Percentiles rank a stretch among this genome's conserved stretches.
phyloP scores from a whole-genome alignment of 2,329 filamentous ascomycete species.

The Colletotrichum somersetense region DNA sequence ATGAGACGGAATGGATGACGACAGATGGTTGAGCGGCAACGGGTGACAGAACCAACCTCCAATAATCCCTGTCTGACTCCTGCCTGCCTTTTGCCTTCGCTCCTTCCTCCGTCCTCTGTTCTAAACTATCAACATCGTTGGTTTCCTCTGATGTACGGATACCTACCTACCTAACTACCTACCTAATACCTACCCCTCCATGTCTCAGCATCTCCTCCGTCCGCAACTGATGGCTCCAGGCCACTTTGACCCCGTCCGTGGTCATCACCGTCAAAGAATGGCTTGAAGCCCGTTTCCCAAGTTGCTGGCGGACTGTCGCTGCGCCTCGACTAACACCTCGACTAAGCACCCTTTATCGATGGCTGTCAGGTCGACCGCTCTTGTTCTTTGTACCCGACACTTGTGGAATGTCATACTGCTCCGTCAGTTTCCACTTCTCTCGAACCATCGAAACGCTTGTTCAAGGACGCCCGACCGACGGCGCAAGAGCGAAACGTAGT shows the following conservation, averaged over 20 bases:
- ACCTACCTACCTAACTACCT: neutral
- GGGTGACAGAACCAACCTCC: neutral
- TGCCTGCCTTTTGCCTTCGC: constrained; percentile 1
- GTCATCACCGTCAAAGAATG: constrained; percentile 25
- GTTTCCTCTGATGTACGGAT: neutral
- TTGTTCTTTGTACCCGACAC: constrained; percentile 19
- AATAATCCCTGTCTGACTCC: neutral
- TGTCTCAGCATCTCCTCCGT: constrained; percentile 5
- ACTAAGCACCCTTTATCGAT: constrained; percentile 24
- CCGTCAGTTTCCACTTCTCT: neutral
- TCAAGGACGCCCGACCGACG: constrained; percentile 2
- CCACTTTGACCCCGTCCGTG: constrained; percentile 29
- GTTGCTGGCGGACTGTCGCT: constrained; percentile 28
- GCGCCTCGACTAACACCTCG: constrained; percentile 29
- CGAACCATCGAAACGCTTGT: constrained; percentile 6
- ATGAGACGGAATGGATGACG: neutral
- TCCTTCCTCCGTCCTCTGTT: neutral
- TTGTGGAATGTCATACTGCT: constrained; percentile 20
- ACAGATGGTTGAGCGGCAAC: constrained; percentile 13
- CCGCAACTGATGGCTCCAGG: neutral
- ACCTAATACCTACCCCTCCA: neutral
- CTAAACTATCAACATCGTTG: neutral
- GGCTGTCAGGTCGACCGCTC: constrained; percentile 14
- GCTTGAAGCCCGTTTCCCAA: constrained; percentile 18
- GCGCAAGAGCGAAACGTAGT: neutral